A percentile compares a stretch with the other conserved stretches of the same genome.
These are phyloP conservation scores for Dactylis glomerata DNA, from an alignment of 176 grass and related monocot species.

Conservation along the genomic window DNA sequence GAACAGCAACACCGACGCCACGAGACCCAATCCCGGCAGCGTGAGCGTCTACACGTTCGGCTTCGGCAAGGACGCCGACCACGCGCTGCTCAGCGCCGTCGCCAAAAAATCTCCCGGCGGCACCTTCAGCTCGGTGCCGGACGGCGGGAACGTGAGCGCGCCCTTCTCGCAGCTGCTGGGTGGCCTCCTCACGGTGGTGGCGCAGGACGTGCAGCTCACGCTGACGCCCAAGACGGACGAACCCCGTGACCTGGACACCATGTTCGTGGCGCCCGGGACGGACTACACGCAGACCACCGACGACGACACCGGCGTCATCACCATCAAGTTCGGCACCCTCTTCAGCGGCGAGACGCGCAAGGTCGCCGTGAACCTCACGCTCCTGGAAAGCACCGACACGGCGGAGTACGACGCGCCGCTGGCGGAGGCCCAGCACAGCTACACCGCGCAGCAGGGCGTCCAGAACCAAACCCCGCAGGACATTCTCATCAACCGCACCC, in stretches of 20 bases:
- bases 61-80: slow-evolving; percentile 3
- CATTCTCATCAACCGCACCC: background rate
- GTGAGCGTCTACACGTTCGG: slow-evolving; percentile 22
- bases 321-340: slow-evolving; percentile 32
- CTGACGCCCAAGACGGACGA: background rate
- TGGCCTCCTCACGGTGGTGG: slow-evolving; percentile 26
- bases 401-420: background rate
- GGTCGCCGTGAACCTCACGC: background rate
- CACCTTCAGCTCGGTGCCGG: background rate
- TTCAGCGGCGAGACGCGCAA: slow-evolving; percentile 12
- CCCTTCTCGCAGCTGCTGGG: slow-evolving; percentile 22
- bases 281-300: background rate
- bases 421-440: background rate
- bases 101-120: background rate
- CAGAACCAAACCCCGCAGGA: background rate
- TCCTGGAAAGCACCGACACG: background rate
- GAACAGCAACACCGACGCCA: background rate
- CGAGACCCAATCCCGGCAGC: background rate
- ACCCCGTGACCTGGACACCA: background rate
- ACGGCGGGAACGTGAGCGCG: background rate
- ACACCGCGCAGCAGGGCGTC: background rate
- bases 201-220: slow-evolving; percentile 23
- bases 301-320: background rate
- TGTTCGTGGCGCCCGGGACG: background rate
- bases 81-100: background rate